Conservation (phyloP, 192 early-diverging fungal species). For the Gonapodya prolifera region DNA sequence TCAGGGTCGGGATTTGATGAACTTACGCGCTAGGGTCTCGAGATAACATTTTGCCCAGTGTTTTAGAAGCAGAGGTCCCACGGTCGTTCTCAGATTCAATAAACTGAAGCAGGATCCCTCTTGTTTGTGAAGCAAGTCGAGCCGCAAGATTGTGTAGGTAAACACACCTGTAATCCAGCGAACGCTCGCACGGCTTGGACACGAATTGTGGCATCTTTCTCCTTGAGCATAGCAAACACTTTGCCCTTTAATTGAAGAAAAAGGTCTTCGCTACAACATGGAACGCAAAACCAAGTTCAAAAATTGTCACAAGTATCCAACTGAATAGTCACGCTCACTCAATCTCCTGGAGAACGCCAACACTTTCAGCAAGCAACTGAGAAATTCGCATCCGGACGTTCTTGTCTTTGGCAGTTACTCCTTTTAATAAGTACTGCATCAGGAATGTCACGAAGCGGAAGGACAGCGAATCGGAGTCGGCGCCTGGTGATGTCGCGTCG, state of each 20-base stretch:
- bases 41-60: neutral
- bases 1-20: neutral
- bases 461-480: slow-evolving; percentile 31
- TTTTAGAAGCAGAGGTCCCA: neutral
- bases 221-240: slow-evolving; percentile 57
- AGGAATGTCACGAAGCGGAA: slow-evolving; percentile 59
- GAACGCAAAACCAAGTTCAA: neutral
- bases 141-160: neutral
- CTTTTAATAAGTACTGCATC: slow-evolving; percentile 55
- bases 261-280: slow-evolving; percentile 47
- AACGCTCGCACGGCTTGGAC: slow-evolving; percentile 51
- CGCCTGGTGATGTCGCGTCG: slow-evolving; percentile 19
- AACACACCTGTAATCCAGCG: slow-evolving; percentile 36
- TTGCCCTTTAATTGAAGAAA: slow-evolving; percentile 53
- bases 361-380: slow-evolving; percentile 59
- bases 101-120: neutral
- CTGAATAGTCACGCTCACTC: slow-evolving; percentile 33
- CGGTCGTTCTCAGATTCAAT: neutral
- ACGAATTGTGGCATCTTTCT: slow-evolving; percentile 69
- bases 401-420: slow-evolving; percentile 70
- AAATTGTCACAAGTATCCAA: neutral
- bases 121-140: neutral
- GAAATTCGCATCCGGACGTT: slow-evolving; percentile 59
- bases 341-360: slow-evolving; percentile 60
- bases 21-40: neutral